A percentile compares a stretch with the other conserved stretches of the same genome.
Conservation (phyloP, 2,329 filamentous ascomycete genomes). For the Helicocarpus griseus region DNA sequence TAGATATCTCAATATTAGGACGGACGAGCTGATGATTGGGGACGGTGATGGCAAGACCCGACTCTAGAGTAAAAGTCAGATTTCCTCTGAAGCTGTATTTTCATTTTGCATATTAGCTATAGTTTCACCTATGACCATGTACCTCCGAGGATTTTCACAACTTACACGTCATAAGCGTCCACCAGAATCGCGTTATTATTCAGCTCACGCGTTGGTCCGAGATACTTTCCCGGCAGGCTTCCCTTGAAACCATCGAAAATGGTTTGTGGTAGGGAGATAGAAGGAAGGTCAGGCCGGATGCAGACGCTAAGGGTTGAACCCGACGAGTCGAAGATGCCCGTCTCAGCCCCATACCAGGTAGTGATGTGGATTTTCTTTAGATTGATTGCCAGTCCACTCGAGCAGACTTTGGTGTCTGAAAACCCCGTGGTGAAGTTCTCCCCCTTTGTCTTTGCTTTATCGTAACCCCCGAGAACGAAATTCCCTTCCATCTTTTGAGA, state of each 20-base stretch:
- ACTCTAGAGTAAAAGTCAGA: slow-evolving; percentile 12
- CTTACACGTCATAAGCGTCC: neutral
- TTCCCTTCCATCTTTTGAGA: slow-evolving; percentile 8
- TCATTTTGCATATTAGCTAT: neutral
- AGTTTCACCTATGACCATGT: too few species aligned
- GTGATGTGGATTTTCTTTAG: slow-evolving; percentile 6
- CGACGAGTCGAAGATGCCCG: neutral
- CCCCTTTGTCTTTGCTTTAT: slow-evolving; percentile 8
- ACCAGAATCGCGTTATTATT: neutral
- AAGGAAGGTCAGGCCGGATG: neutral
- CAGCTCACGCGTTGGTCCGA: neutral
- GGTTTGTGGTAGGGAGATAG: neutral
- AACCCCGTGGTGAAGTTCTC: slow-evolving; percentile 1
- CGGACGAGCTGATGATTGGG: slow-evolving; percentile 24
- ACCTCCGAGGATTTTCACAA: too few species aligned
- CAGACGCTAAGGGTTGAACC: neutral
- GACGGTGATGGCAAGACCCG: slow-evolving; percentile 16
- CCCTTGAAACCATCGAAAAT: slow-evolving; percentile 3
- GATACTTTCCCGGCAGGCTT: neutral
- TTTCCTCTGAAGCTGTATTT: slow-evolving; percentile 6
- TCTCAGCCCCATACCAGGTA: neutral
- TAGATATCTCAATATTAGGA: slow-evolving; percentile 18
- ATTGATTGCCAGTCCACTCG: slow-evolving; percentile 6
- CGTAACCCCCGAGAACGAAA: slow-evolving; percentile 10
- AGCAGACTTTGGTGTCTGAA: neutral